A percentile compares a stretch with the other conserved stretches of the same genome.
These are phyloP conservation scores for Diaporthe capsici DNA, from an alignment of 2,329 filamentous ascomycete genomes.

Conservation along the genomic window DNA sequence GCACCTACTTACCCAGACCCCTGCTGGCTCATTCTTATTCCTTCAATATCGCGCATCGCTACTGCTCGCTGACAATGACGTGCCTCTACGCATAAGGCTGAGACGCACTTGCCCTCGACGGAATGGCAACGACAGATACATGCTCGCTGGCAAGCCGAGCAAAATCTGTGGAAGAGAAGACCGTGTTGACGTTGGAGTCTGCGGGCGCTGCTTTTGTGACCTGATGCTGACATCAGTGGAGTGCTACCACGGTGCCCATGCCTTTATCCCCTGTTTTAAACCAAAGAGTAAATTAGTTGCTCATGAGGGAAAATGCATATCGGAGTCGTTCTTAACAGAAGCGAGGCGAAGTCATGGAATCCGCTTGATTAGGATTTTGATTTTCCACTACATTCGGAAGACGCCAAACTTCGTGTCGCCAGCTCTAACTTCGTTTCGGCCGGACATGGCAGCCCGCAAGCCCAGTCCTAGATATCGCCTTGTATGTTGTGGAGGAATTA, in stretches of 20 bases:
- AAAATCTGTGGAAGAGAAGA: background rate
- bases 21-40: background rate
- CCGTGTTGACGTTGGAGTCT: background rate
- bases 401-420: constrained; percentile 82
- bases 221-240: background rate
- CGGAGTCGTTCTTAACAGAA: too few relatives aligned
- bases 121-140: background rate
- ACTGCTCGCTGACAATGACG: background rate
- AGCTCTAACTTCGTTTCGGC: constrained; percentile 72
- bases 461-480: constrained; percentile 79
- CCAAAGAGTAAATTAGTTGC: background rate
- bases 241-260: background rate
- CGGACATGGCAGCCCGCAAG: constrained; percentile 79
- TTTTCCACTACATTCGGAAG: constrained; percentile 78
- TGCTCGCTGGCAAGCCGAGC: background rate
- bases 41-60: background rate
- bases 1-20: background rate
- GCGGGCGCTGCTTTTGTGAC: background rate
- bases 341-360: background rate
- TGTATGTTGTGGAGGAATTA: constrained; percentile 84
- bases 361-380: background rate
- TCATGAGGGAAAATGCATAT: background rate
- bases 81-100: background rate
- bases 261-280: background rate
- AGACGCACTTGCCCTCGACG: background rate